phyloP scores from a whole-genome alignment of 73 alveolate genomes.

The Blepharisma japonicum region DNA sequence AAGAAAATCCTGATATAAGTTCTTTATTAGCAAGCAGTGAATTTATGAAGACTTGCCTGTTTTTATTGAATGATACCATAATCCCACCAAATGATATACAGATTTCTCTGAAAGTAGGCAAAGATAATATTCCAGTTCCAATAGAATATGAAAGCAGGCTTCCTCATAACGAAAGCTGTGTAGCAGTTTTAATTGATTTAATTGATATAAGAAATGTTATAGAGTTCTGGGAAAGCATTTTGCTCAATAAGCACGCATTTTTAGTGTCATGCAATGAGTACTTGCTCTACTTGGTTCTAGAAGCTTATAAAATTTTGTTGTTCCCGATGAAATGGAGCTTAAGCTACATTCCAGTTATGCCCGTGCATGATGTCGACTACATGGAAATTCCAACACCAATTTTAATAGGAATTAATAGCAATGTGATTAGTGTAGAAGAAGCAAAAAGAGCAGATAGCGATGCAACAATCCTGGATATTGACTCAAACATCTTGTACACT shows the following conservation, averaged over 20 bases:
- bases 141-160: neutral
- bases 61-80: slow-evolving; percentile 9
- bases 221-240: slow-evolving; percentile 10
- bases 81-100: slow-evolving; percentile 13
- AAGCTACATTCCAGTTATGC: slow-evolving; percentile 17
- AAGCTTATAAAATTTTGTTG: slow-evolving; percentile 4
- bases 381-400: slow-evolving; percentile 8
- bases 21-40: neutral
- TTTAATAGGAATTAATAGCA: slow-evolving; percentile 2
- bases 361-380: neutral
- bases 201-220: slow-evolving; percentile 6
- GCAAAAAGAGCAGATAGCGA: neutral
- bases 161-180: slow-evolving; percentile 10
- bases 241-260: slow-evolving; percentile 14
- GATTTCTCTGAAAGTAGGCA: slow-evolving; percentile 11
- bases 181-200: slow-evolving; percentile 9
- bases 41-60: neutral
- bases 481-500: slow-evolving; percentile 9
- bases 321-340: slow-evolving; percentile 10
- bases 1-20: neutral
- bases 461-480: slow-evolving; percentile 6
- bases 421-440: neutral
- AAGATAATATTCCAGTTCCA: neutral
- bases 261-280: neutral
- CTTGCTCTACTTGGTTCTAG: neutral